Percentiles rank a stretch among this genome's conserved stretches.
phyloP scores from a whole-genome alignment of 352 stramenopile species.

The Peronospora belbahrii region DNA sequence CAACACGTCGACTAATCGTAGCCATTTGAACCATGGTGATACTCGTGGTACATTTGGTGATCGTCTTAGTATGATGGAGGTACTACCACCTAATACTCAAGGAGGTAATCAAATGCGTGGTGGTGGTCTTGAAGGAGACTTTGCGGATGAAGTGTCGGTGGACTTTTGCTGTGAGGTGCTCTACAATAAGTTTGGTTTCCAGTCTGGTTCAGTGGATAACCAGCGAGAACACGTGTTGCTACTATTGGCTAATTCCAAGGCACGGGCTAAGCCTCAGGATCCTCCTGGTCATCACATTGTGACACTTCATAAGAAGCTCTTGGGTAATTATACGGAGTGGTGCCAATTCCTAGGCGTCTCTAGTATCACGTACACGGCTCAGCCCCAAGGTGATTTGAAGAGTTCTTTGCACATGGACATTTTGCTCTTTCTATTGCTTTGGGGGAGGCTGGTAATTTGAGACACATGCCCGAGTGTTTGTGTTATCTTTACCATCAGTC shows the following conservation, averaged over 20 bases:
- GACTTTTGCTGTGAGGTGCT: conserved; percentile 71
- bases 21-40: conserved; percentile 31
- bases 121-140: conserved; percentile 53
- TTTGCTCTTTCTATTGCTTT: conserved; percentile 93
- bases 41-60: conserved; percentile 46
- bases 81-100: conserved; percentile 27
- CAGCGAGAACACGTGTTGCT: conserved; percentile 71
- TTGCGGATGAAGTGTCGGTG: conserved; percentile 62
- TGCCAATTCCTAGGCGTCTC: conserved; percentile 41
- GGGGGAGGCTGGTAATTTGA: conserved; percentile 93
- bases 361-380: conserved; percentile 29
- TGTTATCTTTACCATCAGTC: conserved; percentile 93
- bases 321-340: conserved; percentile 62
- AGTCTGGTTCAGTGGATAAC: conserved; percentile 61
- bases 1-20: conserved; percentile 42
- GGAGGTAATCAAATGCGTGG: conserved; percentile 23
- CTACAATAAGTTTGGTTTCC: conserved; percentile 70
- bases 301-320: conserved; percentile 51
- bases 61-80: conserved; percentile 64
- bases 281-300: conserved; percentile 38
- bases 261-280: conserved; percentile 42
- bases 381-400: conserved; percentile 43
- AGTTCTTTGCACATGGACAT: conserved; percentile 84
- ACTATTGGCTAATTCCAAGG: conserved; percentile 61
- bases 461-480: conserved; percentile 94